These are phyloP conservation scores for Boletus reticuloceps DNA, from an alignment of 768 basidiomycete species.

Conservation along the genomic window DNA sequence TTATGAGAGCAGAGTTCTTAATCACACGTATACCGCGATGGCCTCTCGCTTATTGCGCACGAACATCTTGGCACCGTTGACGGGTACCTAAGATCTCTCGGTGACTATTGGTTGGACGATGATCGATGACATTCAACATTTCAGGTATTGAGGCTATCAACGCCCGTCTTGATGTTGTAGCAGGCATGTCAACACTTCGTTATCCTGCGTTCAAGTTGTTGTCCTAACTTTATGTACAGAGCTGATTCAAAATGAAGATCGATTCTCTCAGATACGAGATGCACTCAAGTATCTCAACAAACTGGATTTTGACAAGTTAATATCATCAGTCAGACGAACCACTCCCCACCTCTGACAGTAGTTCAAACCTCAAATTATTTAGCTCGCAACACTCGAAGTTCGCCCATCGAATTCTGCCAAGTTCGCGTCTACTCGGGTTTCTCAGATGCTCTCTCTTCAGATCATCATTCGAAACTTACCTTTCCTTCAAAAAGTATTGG, in stretches of 20 bases:
- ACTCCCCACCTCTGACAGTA: neutral
- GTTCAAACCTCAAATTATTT: neutral
- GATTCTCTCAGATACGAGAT: constrained; percentile 62
- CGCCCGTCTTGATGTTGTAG: constrained; percentile 82
- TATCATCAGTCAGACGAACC: constrained; percentile 51
- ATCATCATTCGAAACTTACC: constrained; percentile 69
- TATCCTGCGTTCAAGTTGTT: neutral
- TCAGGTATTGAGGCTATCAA: constrained; percentile 54
- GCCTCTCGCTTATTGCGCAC: constrained; percentile 75
- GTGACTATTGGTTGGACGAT: neutral
- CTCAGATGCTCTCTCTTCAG: constrained; percentile 78
- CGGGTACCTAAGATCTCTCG: constrained; percentile 40
- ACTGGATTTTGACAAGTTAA: constrained; percentile 86
- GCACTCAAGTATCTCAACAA: constrained; percentile 72
- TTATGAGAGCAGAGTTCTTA: constrained; percentile 49
- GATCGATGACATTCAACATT: neutral
- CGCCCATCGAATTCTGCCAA: constrained; percentile 53
- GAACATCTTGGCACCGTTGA: constrained; percentile 80
- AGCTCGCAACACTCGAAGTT: constrained; percentile 69
- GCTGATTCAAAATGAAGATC: constrained; percentile 72
- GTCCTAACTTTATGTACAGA: constrained; percentile 41
- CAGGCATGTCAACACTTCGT: constrained; percentile 45
- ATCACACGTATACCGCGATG: constrained; percentile 90
- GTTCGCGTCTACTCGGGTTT: constrained; percentile 63
- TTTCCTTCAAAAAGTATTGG: constrained; percentile 57